Evolutionary conservation across 139 green algal genomes (phyloP).

Genomic region (Zygnema cylindricum): DNA sequence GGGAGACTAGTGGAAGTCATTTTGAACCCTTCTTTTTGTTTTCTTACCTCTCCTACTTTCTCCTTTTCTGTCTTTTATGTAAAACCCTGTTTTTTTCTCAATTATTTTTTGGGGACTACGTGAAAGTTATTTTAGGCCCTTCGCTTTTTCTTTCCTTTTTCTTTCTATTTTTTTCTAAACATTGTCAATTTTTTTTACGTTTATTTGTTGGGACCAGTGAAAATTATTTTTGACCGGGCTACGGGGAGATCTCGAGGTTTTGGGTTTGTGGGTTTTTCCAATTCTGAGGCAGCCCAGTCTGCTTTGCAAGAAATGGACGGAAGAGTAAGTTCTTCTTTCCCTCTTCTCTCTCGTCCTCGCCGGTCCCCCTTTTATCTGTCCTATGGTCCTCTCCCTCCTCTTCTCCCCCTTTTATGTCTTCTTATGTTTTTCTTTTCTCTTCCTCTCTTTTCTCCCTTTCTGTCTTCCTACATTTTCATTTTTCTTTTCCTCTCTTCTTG

Average conservation of each 20-base stretch:
- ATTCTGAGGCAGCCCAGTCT: background rate
- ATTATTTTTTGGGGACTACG: too few species aligned
- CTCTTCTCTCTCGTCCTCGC: too few species aligned
- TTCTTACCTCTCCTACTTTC: too few species aligned
- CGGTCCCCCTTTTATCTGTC: too few species aligned
- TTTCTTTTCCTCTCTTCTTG: background rate
- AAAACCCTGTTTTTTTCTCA: too few species aligned
- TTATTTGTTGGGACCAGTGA: conserved; percentile 23
- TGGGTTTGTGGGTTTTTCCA: conserved; percentile 18
- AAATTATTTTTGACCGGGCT: conserved; percentile 9
- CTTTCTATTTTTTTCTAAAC: background rate
- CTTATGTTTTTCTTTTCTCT: background rate
- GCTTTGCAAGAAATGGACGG: conserved; percentile 30
- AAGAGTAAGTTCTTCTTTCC: conserved; percentile 13
- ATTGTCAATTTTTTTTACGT: conserved; percentile 18
- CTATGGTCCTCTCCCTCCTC: too few species aligned
- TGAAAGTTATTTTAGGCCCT: too few species aligned
- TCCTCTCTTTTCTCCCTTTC: background rate
- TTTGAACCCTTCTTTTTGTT: too few species aligned
- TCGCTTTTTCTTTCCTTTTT: too few species aligned
- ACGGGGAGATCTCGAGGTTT: conserved; percentile 21
- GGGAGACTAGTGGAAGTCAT: too few species aligned
- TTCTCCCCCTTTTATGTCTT: too few species aligned
- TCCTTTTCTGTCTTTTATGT: too few species aligned
- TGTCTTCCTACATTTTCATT: background rate